phyloP scores from a whole-genome alignment of 441 rosid species.

The Adansonia gregorii region DNA sequence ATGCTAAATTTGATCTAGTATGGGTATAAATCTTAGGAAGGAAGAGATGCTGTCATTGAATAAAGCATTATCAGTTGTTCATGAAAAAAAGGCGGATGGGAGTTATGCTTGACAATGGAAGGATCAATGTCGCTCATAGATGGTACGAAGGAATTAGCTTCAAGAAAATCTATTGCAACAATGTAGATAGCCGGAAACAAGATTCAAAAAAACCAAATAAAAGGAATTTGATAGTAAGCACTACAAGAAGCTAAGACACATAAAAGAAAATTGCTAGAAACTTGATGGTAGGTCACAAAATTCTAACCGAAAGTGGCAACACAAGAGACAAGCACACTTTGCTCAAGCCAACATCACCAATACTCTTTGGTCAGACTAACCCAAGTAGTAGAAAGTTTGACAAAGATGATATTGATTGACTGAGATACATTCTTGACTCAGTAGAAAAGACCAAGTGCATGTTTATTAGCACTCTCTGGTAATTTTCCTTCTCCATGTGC shows the following conservation, averaged over 20 bases:
- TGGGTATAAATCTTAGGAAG: no score
- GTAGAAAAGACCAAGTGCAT: not conserved
- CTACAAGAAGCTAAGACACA: not conserved
- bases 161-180: not conserved
- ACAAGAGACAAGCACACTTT: not conserved
- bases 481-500: not conserved
- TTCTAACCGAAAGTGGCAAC: not conserved
- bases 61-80: no score
- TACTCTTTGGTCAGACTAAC: not conserved
- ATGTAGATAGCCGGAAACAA: not conserved
- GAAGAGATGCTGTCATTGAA: no score
- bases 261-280: not conserved
- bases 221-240: not conserved
- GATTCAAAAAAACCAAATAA: not conserved
- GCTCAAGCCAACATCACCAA: not conserved
- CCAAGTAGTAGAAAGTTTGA: not conserved
- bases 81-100: not conserved
- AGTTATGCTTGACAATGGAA: not conserved
- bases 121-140: not conserved
- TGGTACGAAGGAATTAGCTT: not conserved
- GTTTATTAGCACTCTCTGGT: not conserved
- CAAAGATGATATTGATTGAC: constrained; percentile 3
- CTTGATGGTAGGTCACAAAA: not conserved
- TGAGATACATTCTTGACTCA: not conserved
- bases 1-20: no score